phyloP scores from a whole-genome alignment of 257 asterid genomes.

The Fraxinus anomala region DNA sequence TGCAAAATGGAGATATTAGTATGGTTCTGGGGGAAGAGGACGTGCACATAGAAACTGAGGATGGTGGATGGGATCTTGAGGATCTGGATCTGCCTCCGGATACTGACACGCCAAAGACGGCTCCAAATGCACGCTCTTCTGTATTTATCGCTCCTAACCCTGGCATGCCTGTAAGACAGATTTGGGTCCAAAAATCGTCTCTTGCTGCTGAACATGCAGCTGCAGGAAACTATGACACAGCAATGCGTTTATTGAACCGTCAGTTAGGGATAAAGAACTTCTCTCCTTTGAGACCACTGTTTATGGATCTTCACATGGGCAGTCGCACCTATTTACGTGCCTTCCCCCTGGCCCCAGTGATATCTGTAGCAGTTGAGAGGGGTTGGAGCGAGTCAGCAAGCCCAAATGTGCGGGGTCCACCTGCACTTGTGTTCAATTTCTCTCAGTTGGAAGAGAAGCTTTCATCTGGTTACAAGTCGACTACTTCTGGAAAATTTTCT shows the following conservation, averaged over 20 bases:
- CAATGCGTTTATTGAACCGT: slow-evolving; percentile 85
- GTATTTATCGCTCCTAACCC: slow-evolving; percentile 73
- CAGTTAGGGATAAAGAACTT: slow-evolving; percentile 80
- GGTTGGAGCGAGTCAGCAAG: slow-evolving; percentile 78
- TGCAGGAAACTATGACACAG: slow-evolving; percentile 90
- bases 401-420: slow-evolving; percentile 77
- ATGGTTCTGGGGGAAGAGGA: slow-evolving; percentile 52
- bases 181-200: slow-evolving; percentile 87
- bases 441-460: slow-evolving; percentile 81
- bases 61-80: slow-evolving; percentile 91
- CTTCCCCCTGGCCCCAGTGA: slow-evolving; percentile 67
- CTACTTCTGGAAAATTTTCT: slow-evolving; percentile 70
- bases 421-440: slow-evolving; percentile 69
- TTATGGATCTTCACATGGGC: slow-evolving; percentile 71
- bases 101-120: slow-evolving; percentile 67
- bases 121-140: slow-evolving; percentile 56
- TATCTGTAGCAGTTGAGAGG: slow-evolving; percentile 73
- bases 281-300: slow-evolving; percentile 61
- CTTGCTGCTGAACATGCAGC: slow-evolving; percentile 97
- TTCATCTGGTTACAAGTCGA: slow-evolving; percentile 70
- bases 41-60: slow-evolving; percentile 58
- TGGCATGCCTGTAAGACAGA: slow-evolving; percentile 93
- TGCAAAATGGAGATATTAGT: slow-evolving; percentile 53
- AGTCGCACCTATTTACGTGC: slow-evolving; percentile 79
- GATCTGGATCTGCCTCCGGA: slow-evolving; percentile 92